Conservation (phyloP, 257 asterid genomes). For the Rauvolfia tetraphylla region DNA sequence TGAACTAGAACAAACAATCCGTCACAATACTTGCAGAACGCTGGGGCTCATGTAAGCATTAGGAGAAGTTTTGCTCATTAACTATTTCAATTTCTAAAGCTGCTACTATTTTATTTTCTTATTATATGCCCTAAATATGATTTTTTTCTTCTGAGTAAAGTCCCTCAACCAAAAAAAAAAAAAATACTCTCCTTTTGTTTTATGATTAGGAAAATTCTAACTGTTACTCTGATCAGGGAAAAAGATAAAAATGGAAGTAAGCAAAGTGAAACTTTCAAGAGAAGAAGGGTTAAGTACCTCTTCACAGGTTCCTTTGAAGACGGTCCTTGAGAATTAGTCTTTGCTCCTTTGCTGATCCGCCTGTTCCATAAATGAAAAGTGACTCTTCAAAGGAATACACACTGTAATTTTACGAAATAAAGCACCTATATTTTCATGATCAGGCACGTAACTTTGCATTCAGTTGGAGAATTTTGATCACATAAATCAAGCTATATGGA, state of each 20-base stretch:
- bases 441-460: neutral
- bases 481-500: neutral
- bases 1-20: neutral
- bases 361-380: constrained; percentile 37
- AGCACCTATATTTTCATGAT: neutral
- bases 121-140: neutral
- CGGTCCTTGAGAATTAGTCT: constrained; percentile 24
- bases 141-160: neutral
- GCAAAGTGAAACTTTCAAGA: neutral
- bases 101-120: neutral
- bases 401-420: neutral
- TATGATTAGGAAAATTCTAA: neutral
- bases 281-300: constrained; percentile 36
- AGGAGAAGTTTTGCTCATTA: no score
- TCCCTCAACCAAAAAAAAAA: neutral
- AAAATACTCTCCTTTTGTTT: neutral
- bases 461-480: neutral
- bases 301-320: constrained; percentile 38
- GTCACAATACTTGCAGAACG: neutral
- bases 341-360: constrained; percentile 34
- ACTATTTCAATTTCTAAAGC: neutral
- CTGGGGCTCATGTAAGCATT: neutral
- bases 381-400: neutral
- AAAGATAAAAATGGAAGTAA: neutral
- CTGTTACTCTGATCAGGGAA: neutral